phyloP scores from a whole-genome alignment of 2,329 filamentous ascomycete genomes.

The Aphanoascus verrucosus region DNA sequence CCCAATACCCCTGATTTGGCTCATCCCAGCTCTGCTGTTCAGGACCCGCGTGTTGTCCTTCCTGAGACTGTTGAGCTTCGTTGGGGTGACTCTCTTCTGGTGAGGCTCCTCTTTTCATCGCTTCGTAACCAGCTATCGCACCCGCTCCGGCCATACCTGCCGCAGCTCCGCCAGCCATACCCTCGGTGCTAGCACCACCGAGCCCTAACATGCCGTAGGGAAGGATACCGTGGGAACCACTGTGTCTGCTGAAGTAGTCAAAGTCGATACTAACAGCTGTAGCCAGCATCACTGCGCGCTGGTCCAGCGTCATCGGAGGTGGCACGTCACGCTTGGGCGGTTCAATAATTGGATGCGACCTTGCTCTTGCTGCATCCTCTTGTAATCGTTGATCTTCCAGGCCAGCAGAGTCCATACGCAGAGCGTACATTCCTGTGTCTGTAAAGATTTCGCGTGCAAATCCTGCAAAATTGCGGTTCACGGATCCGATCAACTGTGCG shows the following conservation, averaged over 20 bases:
- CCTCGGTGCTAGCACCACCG: constrained; percentile 16
- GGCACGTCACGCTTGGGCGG: constrained; percentile 13
- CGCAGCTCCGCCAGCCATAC: constrained; percentile 22
- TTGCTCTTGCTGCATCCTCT: constrained; percentile 28
- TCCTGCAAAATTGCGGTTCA: constrained; percentile 53
- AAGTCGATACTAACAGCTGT: constrained; percentile 56
- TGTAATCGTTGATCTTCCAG: constrained; percentile 30
- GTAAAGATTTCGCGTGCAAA: constrained; percentile 56
- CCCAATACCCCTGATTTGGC: constrained; percentile 10
- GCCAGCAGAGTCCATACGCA: constrained; percentile 53
- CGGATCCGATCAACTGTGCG: constrained; percentile 45
- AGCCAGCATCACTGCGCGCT: constrained; percentile 55
- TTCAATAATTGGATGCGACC: constrained; percentile 23
- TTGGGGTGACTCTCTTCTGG: constrained; percentile 13
- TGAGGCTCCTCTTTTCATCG: constrained; percentile 43
- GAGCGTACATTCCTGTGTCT: constrained; percentile 53
- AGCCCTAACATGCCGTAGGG: constrained; percentile 43
- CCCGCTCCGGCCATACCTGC: constrained; percentile 45
- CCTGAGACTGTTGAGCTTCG: neutral
- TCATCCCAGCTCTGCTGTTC: constrained; percentile 17
- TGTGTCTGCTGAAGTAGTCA: constrained; percentile 56
- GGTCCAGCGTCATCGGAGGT: constrained; percentile 53
- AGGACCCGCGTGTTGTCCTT: neutral
- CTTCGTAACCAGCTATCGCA: constrained; percentile 53
- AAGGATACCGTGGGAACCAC: constrained; percentile 37